These are phyloP conservation scores for Tolypocladium tropicale DNA, from an alignment of 2,329 filamentous ascomycete genomes.

Conservation along the genomic window DNA sequence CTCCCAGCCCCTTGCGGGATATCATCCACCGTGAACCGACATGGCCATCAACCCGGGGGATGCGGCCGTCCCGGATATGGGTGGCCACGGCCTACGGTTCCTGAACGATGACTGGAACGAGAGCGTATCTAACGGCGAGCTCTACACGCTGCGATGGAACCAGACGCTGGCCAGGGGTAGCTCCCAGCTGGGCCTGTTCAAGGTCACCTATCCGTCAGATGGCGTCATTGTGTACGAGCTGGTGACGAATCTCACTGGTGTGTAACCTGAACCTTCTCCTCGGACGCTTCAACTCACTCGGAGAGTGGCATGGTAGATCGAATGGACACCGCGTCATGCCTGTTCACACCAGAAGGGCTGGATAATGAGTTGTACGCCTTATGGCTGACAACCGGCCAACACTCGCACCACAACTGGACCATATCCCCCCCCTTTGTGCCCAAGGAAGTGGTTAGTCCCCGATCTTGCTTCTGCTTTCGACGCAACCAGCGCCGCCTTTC, in stretches of 20 bases:
- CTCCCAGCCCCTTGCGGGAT: conserved; percentile 2
- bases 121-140: conserved; percentile 19
- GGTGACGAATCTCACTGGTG: conserved; percentile 19
- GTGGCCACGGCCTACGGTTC: conserved; percentile 18
- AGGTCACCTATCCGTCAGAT: conserved; percentile 18
- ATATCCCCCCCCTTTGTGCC: conserved; percentile 21
- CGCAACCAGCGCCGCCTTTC: background rate
- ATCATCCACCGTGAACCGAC: background rate
- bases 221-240: conserved; percentile 18
- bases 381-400: conserved; percentile 15
- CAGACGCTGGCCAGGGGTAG: conserved; percentile 11
- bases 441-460: conserved; percentile 5
- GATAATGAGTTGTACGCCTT: conserved; percentile 17
- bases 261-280: conserved; percentile 4
- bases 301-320: conserved; percentile 9
- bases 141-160: conserved; percentile 20
- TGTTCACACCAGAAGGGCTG: conserved; percentile 18
- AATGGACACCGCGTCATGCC: conserved; percentile 12
- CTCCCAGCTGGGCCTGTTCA: conserved; percentile 18
- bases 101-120: conserved; percentile 23
- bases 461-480: background rate
- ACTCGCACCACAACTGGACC: conserved; percentile 15
- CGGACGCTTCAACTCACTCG: conserved; percentile 3
- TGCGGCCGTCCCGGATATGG: conserved; percentile 5
- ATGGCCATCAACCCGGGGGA: conserved; percentile 11